Percentiles rank a stretch among this genome's conserved stretches.
Conservation (phyloP, 202 grass and related monocot genomes). For the Elaeis oleifera region DNA sequence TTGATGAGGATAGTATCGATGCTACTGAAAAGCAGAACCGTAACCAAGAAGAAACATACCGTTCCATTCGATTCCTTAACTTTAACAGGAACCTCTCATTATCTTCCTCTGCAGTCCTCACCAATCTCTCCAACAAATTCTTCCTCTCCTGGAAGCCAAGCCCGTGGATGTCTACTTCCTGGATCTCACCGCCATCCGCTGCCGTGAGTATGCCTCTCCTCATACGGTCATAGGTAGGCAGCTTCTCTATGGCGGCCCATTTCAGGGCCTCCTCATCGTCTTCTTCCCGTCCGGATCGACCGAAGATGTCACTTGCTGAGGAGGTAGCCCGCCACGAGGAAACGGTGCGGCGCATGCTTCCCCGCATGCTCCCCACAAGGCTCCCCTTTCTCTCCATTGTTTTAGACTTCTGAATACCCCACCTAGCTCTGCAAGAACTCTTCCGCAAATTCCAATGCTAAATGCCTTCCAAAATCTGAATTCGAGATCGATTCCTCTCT, state of each 20-base stretch:
- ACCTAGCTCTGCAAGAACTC: too few species aligned
- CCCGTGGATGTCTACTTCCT: slow-evolving; percentile 14
- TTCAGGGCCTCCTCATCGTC: slow-evolving; percentile 30
- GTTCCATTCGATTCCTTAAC: slow-evolving; percentile 19
- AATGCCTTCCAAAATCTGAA: too few species aligned
- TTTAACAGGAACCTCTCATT: slow-evolving; percentile 30
- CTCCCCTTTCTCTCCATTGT: slow-evolving; percentile 33
- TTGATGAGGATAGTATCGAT: too few species aligned
- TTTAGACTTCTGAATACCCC: too few species aligned
- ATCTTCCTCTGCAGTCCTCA: slow-evolving; percentile 28
- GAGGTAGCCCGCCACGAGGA: slow-evolving; percentile 25
- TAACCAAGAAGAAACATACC: slow-evolving; percentile 1
- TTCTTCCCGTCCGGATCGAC: slow-evolving; percentile 17
- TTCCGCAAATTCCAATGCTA: too few species aligned
- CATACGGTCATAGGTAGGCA: slow-evolving; percentile 29
- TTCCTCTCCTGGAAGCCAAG: slow-evolving; percentile 17
- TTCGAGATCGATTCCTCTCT: too few species aligned
- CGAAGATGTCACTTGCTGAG: slow-evolving; percentile 19
- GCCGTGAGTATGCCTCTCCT: slow-evolving; percentile 16
- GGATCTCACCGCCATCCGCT: slow-evolving; percentile 3
- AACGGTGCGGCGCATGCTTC: slow-evolving; percentile 10
- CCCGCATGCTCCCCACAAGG: slow-evolving; percentile 7
- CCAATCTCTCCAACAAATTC: slow-evolving; percentile 18
- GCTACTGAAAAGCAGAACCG: too few species aligned
- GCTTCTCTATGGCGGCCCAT: slow-evolving; percentile 34